phyloP scores from a whole-genome alignment of 2,329 filamentous ascomycete species.

The Calonectria montana region DNA sequence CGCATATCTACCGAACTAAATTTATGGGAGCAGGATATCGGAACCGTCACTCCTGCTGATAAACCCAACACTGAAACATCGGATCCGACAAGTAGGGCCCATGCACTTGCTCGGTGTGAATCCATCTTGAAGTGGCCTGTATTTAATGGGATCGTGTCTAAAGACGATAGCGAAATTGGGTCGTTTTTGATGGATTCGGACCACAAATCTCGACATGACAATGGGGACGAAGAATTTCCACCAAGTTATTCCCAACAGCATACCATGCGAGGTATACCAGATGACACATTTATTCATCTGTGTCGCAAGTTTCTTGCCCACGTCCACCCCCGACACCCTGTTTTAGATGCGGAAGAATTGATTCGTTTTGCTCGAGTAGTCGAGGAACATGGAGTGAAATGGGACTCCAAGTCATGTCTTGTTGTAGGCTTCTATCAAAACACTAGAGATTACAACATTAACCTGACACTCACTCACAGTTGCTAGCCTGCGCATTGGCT shows the following conservation, averaged over 20 bases:
- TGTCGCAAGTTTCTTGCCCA: conserved; percentile 27
- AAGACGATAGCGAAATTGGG: conserved; percentile 7
- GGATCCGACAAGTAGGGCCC: background rate
- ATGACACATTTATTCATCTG: conserved; percentile 21
- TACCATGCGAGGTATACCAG: conserved; percentile 7
- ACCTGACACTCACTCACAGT: background rate
- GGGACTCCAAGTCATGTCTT: conserved; percentile 28
- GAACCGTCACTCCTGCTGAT: background rate
- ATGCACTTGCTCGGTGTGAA: conserved; percentile 19
- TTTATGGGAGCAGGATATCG: background rate
- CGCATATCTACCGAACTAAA: background rate
- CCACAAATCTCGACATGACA: background rate
- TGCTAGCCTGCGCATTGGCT: conserved; percentile 24
- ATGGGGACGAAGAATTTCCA: background rate
- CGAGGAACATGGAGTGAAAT: conserved; percentile 19
- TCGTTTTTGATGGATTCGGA: conserved; percentile 27
- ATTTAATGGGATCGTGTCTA: conserved; percentile 14
- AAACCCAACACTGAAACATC: background rate
- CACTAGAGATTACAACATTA: background rate
- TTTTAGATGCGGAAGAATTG: conserved; percentile 21
- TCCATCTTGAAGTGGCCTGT: conserved; percentile 25
- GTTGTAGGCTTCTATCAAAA: conserved; percentile 5
- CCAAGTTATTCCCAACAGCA: background rate
- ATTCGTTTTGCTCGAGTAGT: conserved; percentile 11
- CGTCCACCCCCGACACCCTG: conserved; percentile 22